A percentile compares a stretch with the other conserved stretches of the same genome.
Evolutionary conservation across 1,139 yeast species (phyloP).

Genomic region (Sugiyamaella xylanicola): DNA sequence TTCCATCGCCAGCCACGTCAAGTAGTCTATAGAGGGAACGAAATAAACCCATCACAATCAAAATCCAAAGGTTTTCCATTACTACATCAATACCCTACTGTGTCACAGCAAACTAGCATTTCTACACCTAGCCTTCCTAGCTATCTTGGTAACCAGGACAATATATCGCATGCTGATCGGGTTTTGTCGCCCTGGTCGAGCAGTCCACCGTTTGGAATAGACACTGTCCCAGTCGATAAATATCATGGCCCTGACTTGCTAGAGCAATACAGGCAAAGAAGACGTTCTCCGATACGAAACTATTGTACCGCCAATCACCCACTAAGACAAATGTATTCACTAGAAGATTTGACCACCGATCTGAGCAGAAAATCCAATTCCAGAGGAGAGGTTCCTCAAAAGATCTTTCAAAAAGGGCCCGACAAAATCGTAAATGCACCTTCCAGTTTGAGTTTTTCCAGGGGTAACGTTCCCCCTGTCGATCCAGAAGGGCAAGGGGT

Average conservation of each 20-base stretch:
- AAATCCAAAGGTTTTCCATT: too few species aligned
- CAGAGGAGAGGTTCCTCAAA: too few species aligned
- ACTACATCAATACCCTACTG: too few species aligned
- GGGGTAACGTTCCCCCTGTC: slow-evolving; percentile 9
- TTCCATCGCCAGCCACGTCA: too few species aligned
- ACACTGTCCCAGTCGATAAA: slow-evolving; percentile 6
- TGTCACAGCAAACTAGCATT: too few species aligned
- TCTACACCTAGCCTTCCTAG: slow-evolving; percentile 4
- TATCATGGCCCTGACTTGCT: slow-evolving; percentile 20
- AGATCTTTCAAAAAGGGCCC: not conserved
- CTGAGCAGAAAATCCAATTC: too few species aligned
- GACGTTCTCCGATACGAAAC: slow-evolving; percentile 13
- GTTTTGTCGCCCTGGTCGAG: not conserved
- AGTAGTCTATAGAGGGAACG: too few species aligned
- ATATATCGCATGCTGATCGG: not conserved
- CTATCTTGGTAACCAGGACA: not conserved
- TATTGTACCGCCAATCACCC: slow-evolving; percentile 21
- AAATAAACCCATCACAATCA: too few species aligned
- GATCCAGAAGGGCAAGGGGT: slow-evolving; percentile 10
- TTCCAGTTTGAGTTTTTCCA: not conserved
- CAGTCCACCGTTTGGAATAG: not conserved
- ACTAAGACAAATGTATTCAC: slow-evolving; percentile 21
- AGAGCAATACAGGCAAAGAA: slow-evolving; percentile 9
- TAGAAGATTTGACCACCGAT: slow-evolving; percentile 14
- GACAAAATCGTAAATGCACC: not conserved